Percentiles rank a stretch among this genome's conserved stretches.
phyloP scores from a whole-genome alignment of 345 rosid species.

The Excoecaria agallocha region DNA sequence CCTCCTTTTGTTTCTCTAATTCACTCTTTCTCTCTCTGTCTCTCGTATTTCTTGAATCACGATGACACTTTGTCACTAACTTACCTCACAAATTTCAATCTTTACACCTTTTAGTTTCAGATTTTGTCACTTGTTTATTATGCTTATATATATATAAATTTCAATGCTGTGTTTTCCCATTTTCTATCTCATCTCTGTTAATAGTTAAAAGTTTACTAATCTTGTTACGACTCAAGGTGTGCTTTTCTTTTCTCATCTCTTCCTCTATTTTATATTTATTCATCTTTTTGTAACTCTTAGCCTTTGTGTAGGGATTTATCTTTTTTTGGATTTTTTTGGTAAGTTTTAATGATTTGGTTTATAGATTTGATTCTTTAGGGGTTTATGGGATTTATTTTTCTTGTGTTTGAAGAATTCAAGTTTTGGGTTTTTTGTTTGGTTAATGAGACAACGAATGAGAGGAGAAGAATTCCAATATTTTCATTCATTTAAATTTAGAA shows the following conservation, averaged over 20 bases:
- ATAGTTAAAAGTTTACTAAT: constrained; percentile 14
- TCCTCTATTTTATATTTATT: constrained; percentile 2
- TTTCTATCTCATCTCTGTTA: constrained; percentile 21
- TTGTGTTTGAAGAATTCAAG: background rate
- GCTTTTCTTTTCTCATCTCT: background rate
- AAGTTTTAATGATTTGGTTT: constrained; percentile 4
- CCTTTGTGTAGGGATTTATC: background rate
- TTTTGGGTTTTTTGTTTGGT: background rate
- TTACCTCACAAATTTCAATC: constrained; percentile 20
- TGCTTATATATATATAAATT: background rate
- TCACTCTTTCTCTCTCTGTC: constrained; percentile 1
- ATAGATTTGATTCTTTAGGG: constrained; percentile 14
- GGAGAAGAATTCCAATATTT: background rate
- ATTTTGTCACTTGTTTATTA: constrained; percentile 20
- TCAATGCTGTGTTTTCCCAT: background rate
- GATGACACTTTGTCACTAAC: constrained; percentile 9
- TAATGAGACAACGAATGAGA: background rate
- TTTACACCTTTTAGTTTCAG: constrained; percentile 8
- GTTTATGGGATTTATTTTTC: constrained; percentile 10
- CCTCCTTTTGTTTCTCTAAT: background rate
- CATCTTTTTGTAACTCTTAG: background rate
- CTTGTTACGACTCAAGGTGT: background rate
- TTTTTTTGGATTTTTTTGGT: too few relatives aligned
- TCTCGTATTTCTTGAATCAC: constrained; percentile 14
- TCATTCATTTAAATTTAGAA: too few relatives aligned